These are phyloP conservation scores for Cladosporium oxysporum DNA, from an alignment of 2,329 filamentous ascomycete species.

Conservation along the genomic window DNA sequence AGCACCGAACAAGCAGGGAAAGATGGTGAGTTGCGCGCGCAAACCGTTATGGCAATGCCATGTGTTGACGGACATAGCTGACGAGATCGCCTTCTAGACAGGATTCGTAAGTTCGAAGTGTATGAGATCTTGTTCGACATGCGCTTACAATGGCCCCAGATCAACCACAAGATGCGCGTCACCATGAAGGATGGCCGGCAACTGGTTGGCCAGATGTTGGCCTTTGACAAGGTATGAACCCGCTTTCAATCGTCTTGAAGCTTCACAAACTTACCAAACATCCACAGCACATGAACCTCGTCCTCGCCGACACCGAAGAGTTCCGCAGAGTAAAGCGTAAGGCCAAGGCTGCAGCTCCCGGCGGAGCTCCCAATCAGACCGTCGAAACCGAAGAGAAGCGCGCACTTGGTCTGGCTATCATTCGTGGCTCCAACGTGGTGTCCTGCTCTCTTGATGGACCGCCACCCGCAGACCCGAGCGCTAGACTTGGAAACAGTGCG, in stretches of 20 bases:
- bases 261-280: background rate
- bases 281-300: constrained; percentile 93
- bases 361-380: constrained; percentile 54
- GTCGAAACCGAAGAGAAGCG: constrained; percentile 95
- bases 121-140: background rate
- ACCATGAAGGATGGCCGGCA: constrained; percentile 93
- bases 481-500: constrained; percentile 77
- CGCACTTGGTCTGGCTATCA: constrained; percentile 90
- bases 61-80: constrained; percentile 47
- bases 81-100: constrained; percentile 51
- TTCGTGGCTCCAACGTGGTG: constrained; percentile 92
- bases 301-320: constrained; percentile 97
- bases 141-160: constrained; percentile 55
- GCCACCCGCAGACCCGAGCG: constrained; percentile 88
- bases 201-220: constrained; percentile 97
- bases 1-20: constrained; percentile 76
- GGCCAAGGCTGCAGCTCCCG: constrained; percentile 63
- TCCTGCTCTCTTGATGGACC: constrained; percentile 94
- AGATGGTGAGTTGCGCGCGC: constrained; percentile 77
- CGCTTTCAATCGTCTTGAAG: background rate
- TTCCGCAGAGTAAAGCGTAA: constrained; percentile 82
- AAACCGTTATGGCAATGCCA: constrained; percentile 19
- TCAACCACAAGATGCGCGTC: constrained; percentile 99
- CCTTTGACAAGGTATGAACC: constrained; percentile 85
- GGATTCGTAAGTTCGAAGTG: constrained; percentile 58